Evolutionary conservation across 2,329 filamentous ascomycete genomes (phyloP).

Genomic region (Fusarium incarnatum): DNA sequence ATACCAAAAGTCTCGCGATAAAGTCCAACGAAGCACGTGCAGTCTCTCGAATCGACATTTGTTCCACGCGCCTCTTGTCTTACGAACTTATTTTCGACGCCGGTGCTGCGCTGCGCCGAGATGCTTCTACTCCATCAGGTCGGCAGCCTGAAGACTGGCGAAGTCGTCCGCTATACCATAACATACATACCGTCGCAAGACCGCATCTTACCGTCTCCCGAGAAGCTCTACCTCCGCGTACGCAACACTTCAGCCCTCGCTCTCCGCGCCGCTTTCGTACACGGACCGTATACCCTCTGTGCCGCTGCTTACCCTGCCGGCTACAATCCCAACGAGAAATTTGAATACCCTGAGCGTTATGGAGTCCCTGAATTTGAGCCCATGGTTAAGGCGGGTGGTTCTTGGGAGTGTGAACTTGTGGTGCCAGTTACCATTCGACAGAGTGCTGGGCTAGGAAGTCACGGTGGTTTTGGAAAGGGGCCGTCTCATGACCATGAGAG

Average conservation of each 20-base stretch:
- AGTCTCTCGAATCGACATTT: neutral
- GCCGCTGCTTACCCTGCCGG: slow-evolving; percentile 85
- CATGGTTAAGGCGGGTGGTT: slow-evolving; percentile 92
- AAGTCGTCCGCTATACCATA: slow-evolving; percentile 90
- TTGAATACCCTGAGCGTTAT: slow-evolving; percentile 74
- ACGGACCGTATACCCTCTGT: slow-evolving; percentile 93
- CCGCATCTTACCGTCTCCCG: slow-evolving; percentile 87
- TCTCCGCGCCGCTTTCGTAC: slow-evolving; percentile 92
- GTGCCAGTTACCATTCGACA: slow-evolving; percentile 83
- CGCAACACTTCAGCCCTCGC: slow-evolving; percentile 93
- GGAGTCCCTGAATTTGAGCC: slow-evolving; percentile 93
- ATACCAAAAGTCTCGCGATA: neutral
- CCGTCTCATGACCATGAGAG: slow-evolving; percentile 63
- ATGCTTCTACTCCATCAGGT: slow-evolving; percentile 95
- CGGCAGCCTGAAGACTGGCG: slow-evolving; percentile 92
- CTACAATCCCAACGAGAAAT: slow-evolving; percentile 86
- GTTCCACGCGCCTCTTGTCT: neutral
- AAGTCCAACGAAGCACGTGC: slow-evolving; percentile 22
- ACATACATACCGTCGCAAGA: slow-evolving; percentile 92
- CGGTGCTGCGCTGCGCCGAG: slow-evolving; percentile 30
- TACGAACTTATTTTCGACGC: neutral
- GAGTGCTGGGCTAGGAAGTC: slow-evolving; percentile 63
- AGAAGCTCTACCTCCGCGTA: slow-evolving; percentile 84
- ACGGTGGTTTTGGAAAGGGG: slow-evolving; percentile 60
- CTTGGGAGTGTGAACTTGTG: slow-evolving; percentile 82